These are phyloP conservation scores for Penicillium waksmanii DNA, from an alignment of 495 filamentous ascomycete species.

Conservation along the genomic window DNA sequence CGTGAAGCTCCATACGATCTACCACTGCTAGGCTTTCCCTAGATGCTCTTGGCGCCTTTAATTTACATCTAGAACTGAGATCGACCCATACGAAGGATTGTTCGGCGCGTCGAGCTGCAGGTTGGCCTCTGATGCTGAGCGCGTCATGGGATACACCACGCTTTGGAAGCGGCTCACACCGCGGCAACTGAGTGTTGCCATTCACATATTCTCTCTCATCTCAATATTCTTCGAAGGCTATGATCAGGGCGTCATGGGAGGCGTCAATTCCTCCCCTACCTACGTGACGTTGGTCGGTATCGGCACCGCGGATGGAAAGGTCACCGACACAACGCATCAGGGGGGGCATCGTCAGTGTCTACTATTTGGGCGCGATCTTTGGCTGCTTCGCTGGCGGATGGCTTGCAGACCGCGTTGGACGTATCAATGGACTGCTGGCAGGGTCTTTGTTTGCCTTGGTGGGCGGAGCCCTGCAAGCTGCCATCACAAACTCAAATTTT, in stretches of 20 bases:
- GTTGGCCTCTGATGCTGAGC: slow-evolving; percentile 1
- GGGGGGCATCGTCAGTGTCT: slow-evolving; percentile 58
- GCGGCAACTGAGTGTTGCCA: slow-evolving; percentile 44
- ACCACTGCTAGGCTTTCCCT: background rate
- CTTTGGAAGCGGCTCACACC: slow-evolving; percentile 47
- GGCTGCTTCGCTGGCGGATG: slow-evolving; percentile 57
- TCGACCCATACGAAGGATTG: background rate
- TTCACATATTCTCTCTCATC: slow-evolving; percentile 50
- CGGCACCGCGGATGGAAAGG: slow-evolving; percentile 39
- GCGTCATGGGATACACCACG: slow-evolving; percentile 41
- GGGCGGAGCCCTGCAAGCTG: slow-evolving; percentile 56
- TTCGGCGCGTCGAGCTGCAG: background rate
- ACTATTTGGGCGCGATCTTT: slow-evolving; percentile 59
- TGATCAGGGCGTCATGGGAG: slow-evolving; percentile 58
- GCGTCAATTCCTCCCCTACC: slow-evolving; percentile 46
- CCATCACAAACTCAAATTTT: slow-evolving; percentile 53
- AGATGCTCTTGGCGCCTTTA: background rate
- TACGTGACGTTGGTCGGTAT: slow-evolving; percentile 45
- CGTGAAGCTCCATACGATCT: slow-evolving; percentile 5
- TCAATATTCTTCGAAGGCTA: slow-evolving; percentile 62
- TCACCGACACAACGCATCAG: slow-evolving; percentile 42
- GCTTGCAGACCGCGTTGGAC: slow-evolving; percentile 56
- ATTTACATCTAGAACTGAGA: slow-evolving; percentile 5
- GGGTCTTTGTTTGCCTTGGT: slow-evolving; percentile 57
- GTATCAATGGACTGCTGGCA: slow-evolving; percentile 58